These are phyloP conservation scores for Scedosporium apiospermum DNA, from an alignment of 2,329 filamentous ascomycete genomes.

Conservation along the genomic window DNA sequence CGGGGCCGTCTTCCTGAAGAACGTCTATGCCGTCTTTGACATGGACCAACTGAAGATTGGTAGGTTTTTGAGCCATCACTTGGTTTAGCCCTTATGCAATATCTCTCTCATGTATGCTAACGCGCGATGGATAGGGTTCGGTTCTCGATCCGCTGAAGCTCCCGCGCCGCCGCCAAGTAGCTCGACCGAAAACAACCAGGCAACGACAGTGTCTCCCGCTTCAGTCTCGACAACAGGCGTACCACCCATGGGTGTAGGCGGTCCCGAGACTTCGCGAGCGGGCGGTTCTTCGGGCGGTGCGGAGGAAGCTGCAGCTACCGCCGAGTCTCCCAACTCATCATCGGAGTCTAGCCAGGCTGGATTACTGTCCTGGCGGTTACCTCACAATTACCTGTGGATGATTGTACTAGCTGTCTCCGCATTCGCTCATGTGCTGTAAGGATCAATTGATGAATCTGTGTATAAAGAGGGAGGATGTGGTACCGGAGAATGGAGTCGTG, in stretches of 20 bases:
- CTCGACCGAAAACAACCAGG: neutral
- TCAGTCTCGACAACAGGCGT: neutral
- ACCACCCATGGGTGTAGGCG: neutral
- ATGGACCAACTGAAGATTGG: conserved; percentile 58
- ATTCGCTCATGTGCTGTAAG: neutral
- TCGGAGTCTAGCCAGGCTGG: neutral
- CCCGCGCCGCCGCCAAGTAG: neutral
- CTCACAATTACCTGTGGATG: neutral
- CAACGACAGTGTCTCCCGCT: neutral
- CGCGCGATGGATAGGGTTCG: neutral
- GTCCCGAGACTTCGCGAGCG: neutral
- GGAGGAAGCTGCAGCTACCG: neutral
- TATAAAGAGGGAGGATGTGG: no score
- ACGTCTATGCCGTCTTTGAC: conserved; percentile 82
- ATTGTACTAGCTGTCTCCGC: neutral
- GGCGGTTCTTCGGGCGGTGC: neutral
- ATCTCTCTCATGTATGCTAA: neutral
- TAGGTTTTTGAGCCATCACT: conserved; percentile 21
- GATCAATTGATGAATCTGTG: neutral
- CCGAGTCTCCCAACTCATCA: neutral
- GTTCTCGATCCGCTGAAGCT: neutral
- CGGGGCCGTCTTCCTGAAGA: conserved; percentile 80
- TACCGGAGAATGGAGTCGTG: no score
- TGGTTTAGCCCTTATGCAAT: neutral
- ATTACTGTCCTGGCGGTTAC: neutral